Base-by-base conservation (phyloP, 2,329 filamentous ascomycete genomes). In the Parascedosporium putredinis region DNA sequence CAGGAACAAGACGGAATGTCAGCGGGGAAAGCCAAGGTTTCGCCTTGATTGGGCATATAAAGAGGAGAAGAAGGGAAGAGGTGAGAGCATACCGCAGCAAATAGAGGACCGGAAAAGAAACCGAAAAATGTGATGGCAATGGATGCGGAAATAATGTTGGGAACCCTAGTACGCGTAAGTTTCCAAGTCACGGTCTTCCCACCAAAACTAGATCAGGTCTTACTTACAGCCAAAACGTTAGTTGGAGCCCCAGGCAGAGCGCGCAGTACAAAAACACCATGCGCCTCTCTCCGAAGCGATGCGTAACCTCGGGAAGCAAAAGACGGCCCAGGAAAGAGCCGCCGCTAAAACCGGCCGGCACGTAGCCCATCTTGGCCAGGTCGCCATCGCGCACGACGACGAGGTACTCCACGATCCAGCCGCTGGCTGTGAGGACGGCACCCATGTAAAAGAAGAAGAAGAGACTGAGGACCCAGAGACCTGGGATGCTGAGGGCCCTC, bases 391-490 rank as follows among this genome's bases (percentile, higher is more conserved):
- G 74, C n/a, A 78, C 76, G 2, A 71, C 69, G 5, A 83, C 74
- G 3, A 84, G 68, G 50, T 79, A 84, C 54, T 83, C 78, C 2
- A 84, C 79, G 0, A 83, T 73, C 81, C 79, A 84, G 1, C 81
- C 79, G 52, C 66, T 61, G 0, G 77, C 73, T 0, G 79, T 83
- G 2, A 80, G 70, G 1, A 58, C 60, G 0, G 71, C 73, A 0
- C 81, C 80, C 0, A 84, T 65, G 47, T 76, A 75, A 59, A 83
- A 81, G 63, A 83, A 83, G 63, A 78, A 84, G 60, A 81, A 83
- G 2, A 80, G 49, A 45, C 78, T 78, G 2, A 84, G 58, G 0
- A 80, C 59, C 75, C 79, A 83, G 3, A 84, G 64, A 3, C 67
- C 68, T 14, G 65, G 72, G 2, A 61, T 67, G 12, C 58, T 62